These are phyloP conservation scores for Suillus clintonianus DNA, from an alignment of 768 basidiomycete species.

Conservation along the genomic window DNA sequence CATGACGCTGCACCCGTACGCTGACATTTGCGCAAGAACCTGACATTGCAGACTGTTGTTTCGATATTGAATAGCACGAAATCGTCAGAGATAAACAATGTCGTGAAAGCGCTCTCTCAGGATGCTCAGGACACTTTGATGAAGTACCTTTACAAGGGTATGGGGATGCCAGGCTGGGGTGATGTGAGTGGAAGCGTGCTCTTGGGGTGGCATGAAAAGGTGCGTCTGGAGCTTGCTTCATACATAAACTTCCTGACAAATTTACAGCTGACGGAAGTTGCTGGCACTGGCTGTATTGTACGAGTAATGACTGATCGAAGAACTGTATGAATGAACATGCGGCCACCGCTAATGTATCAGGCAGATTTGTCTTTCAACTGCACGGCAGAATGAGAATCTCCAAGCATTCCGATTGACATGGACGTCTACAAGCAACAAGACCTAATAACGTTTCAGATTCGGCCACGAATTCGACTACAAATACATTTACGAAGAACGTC, in stretches of 20 bases:
- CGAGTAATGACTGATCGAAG: constrained; percentile 75
- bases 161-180: constrained; percentile 65
- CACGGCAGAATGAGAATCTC: neutral
- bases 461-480: neutral
- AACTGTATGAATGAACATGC: constrained; percentile 41
- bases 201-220: constrained; percentile 94
- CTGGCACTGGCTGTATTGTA: constrained; percentile 94
- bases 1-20: neutral
- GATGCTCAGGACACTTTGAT: constrained; percentile 83
- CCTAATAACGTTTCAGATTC: neutral
- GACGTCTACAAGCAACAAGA: neutral
- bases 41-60: constrained; percentile 78
- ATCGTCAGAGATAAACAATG: constrained; percentile 76
- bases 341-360: neutral
- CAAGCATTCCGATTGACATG: neutral
- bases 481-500: neutral
- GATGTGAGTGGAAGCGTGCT: constrained; percentile 68
- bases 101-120: constrained; percentile 70
- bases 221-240: constrained; percentile 33
- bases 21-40: constrained; percentile 47
- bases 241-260: constrained; percentile 3
- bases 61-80: constrained; percentile 95
- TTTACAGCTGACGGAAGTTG: constrained; percentile 83
- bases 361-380: neutral
- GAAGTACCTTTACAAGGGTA: constrained; percentile 99